A percentile compares a stretch with the other conserved stretches of the same genome.
phyloP scores from a whole-genome alignment of 2,329 filamentous ascomycete genomes.

The Monosporascus sp. region DNA sequence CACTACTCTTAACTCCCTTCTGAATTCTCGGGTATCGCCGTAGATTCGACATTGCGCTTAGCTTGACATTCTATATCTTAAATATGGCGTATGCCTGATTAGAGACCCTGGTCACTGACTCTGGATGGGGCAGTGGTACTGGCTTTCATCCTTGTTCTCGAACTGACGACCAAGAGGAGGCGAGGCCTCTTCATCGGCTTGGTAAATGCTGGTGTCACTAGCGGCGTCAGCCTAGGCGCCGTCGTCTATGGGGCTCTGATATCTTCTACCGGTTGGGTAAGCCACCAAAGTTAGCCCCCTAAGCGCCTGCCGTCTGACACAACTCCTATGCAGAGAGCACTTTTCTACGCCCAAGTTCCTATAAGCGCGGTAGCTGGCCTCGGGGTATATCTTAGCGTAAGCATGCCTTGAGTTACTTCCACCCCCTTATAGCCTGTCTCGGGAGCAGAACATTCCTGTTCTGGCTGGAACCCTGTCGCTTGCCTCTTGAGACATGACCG shows the following conservation, averaged over 20 bases:
- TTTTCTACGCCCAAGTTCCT: conserved; percentile 71
- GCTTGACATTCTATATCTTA: too few relatives aligned
- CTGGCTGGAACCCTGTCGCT: too few relatives aligned
- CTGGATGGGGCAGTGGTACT: conserved; percentile 49
- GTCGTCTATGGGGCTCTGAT: conserved; percentile 64
- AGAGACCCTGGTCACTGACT: background rate
- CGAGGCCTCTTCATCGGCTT: conserved; percentile 71
- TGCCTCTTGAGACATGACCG: too few relatives aligned
- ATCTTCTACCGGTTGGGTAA: conserved; percentile 63
- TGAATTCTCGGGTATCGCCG: background rate
- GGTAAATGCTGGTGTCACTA: conserved; percentile 67
- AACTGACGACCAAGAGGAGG: conserved; percentile 60
- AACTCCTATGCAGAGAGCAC: conserved; percentile 44
- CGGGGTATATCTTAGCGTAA: conserved; percentile 51
- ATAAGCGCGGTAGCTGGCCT: conserved; percentile 56
- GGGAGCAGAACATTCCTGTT: too few relatives aligned
- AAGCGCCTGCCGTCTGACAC: conserved; percentile 4
- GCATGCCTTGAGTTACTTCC: too few relatives aligned
- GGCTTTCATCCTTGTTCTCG: conserved; percentile 70
- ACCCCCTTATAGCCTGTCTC: too few relatives aligned
- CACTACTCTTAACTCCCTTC: background rate
- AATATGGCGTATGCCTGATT: background rate
- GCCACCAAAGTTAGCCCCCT: conserved; percentile 19
- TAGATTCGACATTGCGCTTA: too few relatives aligned
- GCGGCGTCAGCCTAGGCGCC: conserved; percentile 66